phyloP scores from a whole-genome alignment of 1,284 basidiomycete genomes.

The Meripilus lineatus region DNA sequence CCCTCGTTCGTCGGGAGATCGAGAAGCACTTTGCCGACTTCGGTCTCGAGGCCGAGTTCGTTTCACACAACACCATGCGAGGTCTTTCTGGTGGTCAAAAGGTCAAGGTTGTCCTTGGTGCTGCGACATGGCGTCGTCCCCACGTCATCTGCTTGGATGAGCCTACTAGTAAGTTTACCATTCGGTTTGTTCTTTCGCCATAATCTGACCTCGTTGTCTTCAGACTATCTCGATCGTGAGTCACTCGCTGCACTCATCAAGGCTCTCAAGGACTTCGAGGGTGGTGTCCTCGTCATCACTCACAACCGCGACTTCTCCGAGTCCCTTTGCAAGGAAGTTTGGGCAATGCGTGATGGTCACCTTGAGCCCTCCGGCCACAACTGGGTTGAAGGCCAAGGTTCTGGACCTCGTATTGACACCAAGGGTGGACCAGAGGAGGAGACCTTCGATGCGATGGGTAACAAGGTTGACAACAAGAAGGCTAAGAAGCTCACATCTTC shows the following conservation, averaged over 20 bases:
- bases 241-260: slow-evolving; percentile 95
- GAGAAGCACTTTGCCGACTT: slow-evolving; percentile 98
- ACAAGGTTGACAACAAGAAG: slow-evolving; percentile 88
- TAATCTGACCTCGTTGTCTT: slow-evolving; percentile 12
- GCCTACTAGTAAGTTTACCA: slow-evolving; percentile 70
- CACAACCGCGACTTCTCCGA: slow-evolving; percentile 99
- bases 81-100: slow-evolving; percentile 99
- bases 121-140: slow-evolving; percentile 97
- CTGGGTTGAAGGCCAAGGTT: slow-evolving; percentile 97
- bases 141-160: slow-evolving; percentile 98
- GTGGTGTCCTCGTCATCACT: slow-evolving; percentile 95
- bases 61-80: slow-evolving; percentile 95
- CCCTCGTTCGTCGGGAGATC: slow-evolving; percentile 95
- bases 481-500: slow-evolving; percentile 76
- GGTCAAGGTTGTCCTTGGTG: slow-evolving; percentile 98
- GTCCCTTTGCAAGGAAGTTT: slow-evolving; percentile 87
- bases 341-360: slow-evolving; percentile 92
- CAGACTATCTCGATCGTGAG: slow-evolving; percentile 96
- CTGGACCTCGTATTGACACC: slow-evolving; percentile 90
- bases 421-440: slow-evolving; percentile 82
- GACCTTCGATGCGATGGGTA: slow-evolving; percentile 91
- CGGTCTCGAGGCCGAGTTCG: slow-evolving; percentile 95
- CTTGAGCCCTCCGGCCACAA: slow-evolving; percentile 96
- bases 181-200: not conserved
- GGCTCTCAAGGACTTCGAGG: slow-evolving; percentile 94